phyloP scores from a whole-genome alignment of 305 asterid genomes.

The Andrographis paniculata region DNA sequence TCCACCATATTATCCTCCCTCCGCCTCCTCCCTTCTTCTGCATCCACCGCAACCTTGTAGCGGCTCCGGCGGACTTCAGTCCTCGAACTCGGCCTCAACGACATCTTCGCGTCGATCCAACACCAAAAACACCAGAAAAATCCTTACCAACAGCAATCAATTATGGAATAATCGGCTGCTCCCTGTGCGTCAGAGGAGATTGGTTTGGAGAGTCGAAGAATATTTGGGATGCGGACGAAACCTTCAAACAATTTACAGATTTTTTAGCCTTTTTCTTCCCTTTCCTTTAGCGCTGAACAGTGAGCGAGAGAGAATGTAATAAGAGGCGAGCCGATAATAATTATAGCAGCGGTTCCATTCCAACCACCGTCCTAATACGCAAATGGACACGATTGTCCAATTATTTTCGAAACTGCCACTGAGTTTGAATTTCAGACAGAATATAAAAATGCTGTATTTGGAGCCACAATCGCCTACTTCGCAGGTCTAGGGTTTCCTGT shows the following conservation, averaged over 20 bases:
- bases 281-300: neutral
- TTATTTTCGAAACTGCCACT: conserved; percentile 25
- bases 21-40: conserved; percentile 76
- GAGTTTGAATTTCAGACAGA: conserved; percentile 6
- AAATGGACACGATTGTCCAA: neutral
- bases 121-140: neutral
- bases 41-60: conserved; percentile 82
- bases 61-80: conserved; percentile 50
- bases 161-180: neutral
- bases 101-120: conserved; percentile 24
- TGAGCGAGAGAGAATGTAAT: neutral
- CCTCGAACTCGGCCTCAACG: conserved; percentile 37
- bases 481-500: neutral
- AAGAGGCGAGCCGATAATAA: conserved; percentile 13
- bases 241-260: neutral
- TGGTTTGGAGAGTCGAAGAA: conserved; percentile 4
- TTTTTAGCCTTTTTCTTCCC: neutral
- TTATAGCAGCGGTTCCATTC: conserved; percentile 11
- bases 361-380: conserved; percentile 6
- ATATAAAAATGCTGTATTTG: neutral
- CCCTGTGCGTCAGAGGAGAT: neutral
- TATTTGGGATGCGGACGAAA: conserved; percentile 3
- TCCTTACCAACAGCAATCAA: neutral
- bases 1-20: conserved; percentile 77
- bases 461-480: neutral